These are phyloP conservation scores for Cryptosporidium felis DNA, from an alignment of 169 alveolate genomes.

Conservation along the genomic window DNA sequence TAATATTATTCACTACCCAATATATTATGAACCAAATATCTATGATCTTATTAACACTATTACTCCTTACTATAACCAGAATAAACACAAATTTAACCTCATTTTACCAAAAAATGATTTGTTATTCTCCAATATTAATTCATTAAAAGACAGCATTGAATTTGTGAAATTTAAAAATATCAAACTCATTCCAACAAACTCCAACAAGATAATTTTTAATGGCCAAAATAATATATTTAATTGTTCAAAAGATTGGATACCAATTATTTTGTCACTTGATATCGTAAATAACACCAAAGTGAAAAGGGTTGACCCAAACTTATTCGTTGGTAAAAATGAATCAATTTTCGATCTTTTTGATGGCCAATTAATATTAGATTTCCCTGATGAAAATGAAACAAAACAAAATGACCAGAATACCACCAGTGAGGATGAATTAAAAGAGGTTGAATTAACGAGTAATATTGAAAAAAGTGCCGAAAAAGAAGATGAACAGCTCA, in stretches of 20 bases:
- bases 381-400: too few species aligned
- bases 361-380: slow-evolving; percentile 31
- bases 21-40: slow-evolving; percentile 53
- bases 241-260: slow-evolving; percentile 28
- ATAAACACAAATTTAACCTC: background rate
- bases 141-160: background rate
- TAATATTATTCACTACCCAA: slow-evolving; percentile 18
- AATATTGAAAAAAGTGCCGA: background rate
- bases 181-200: slow-evolving; percentile 17
- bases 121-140: background rate
- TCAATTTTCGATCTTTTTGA: background rate
- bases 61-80: slow-evolving; percentile 28
- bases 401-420: too few species aligned
- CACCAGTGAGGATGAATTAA: too few species aligned
- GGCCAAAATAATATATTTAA: background rate
- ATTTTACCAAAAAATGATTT: slow-evolving; percentile 16
- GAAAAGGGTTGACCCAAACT: background rate
- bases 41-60: slow-evolving; percentile 14
- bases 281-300: background rate
- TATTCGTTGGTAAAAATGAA: slow-evolving; percentile 10
- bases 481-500: background rate
- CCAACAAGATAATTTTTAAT: slow-evolving; percentile 3
- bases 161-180: background rate
- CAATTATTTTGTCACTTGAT: slow-evolving; percentile 4
- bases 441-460: too few species aligned